Evolutionary conservation across 2,329 filamentous ascomycete genomes (phyloP), one percentile per base, ranked within the genome.

Genomic region (Aspergillus ochraceus): DNA sequence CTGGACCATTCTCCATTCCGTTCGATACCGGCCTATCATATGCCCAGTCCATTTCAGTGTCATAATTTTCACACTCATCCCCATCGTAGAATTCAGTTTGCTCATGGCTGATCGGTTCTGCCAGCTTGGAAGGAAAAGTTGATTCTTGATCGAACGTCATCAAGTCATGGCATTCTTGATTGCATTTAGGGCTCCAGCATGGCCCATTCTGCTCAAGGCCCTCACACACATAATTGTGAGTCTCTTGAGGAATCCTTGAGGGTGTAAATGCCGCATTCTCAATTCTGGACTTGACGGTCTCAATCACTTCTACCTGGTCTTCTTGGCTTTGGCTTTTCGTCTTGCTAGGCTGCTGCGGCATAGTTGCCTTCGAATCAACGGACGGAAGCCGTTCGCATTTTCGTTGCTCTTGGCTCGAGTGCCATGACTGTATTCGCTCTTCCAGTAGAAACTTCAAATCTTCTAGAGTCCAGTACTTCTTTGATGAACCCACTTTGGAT

Each of bases 361-460:
- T 19, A n/a, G 3, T 30, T 36, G 6, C 10, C 5, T 30, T 20
- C 42, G 26, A 20, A 3, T 50, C 30, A 19, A 24, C 20, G 26
- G 24, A 22, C 22, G 4, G 45, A 32, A 24, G 17, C 14, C 30
- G 53, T 12, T 54, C 59, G 26, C 53, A 55, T 42, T 60, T 60
- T 46, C 14, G 60, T 52, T 51, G 32, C 54, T 39, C 9, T 52
- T 14, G 14, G 19, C 59, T 24, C 17, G 26, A 19, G 17, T 52
- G 32, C 66, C 66, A 66, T 8, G 39, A 52, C 24, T n/a, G 24
- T 24, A 61, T 64, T 51, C 67, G 64, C 32, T 61, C 55, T 11
- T 66, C 47, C 39, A 71, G 50, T 11, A 69, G 42, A 2, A 6
- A 6, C 55, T 66, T 65, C 36, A 74, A 57, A n/a, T 72, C 65